These are phyloP conservation scores for Pugionium dolabratum DNA, from an alignment of 345 rosid species.

Conservation along the genomic window DNA sequence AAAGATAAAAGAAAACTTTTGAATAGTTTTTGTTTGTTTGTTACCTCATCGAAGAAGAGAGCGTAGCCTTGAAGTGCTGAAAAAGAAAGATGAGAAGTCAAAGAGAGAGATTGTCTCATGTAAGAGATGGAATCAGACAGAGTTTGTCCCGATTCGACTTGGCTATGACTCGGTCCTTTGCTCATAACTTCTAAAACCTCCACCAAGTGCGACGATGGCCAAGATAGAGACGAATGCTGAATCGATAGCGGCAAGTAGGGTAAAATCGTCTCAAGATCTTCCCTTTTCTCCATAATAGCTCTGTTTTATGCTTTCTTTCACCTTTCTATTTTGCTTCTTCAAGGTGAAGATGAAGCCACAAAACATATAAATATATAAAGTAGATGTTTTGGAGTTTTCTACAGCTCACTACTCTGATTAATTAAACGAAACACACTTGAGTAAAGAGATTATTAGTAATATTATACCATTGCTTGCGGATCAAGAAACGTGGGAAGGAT, in stretches of 20 bases:
- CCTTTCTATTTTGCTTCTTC: constrained; percentile 7
- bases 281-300: constrained; percentile 51
- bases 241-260: constrained; percentile 51
- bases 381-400: background rate
- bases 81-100: constrained; percentile 45
- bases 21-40: background rate
- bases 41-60: constrained; percentile 71
- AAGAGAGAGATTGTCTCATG: constrained; percentile 53
- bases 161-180: constrained; percentile 61
- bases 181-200: constrained; percentile 59
- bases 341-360: background rate
- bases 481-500: constrained; percentile 22
- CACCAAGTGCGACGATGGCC: constrained; percentile 58
- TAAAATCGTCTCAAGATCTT: constrained; percentile 57
- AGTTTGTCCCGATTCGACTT: constrained; percentile 56
- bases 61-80: constrained; percentile 53
- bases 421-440: constrained; percentile 6
- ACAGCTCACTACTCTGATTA: background rate
- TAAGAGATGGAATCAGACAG: constrained; percentile 52
- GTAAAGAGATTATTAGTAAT: constrained; percentile 10
- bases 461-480: constrained; percentile 8
- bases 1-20: background rate
- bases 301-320: background rate
- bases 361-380: background rate
- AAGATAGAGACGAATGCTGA: constrained; percentile 51